Evolutionary conservation across 2,329 filamentous ascomycete species (phyloP).

Genomic region (Pestalotiopsis sp.): DNA sequence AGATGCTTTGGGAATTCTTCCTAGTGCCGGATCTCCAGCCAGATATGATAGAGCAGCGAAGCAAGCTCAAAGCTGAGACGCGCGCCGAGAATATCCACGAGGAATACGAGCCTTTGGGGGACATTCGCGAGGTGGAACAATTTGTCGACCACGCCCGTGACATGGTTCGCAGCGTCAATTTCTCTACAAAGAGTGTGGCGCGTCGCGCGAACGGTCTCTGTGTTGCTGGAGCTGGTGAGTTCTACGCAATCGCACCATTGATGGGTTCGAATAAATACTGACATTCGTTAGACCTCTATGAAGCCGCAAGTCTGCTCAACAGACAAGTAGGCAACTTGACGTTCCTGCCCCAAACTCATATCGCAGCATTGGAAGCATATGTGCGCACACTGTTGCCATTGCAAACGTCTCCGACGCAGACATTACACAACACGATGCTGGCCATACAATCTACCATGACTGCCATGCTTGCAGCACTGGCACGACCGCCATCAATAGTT

Average conservation of each 20-base stretch:
- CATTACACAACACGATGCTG: conserved; percentile 75
- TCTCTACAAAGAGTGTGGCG: conserved; percentile 79
- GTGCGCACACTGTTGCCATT: conserved; percentile 64
- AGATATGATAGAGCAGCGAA: conserved; percentile 87
- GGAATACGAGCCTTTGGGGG: conserved; percentile 82
- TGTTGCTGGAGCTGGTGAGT: conserved; percentile 61
- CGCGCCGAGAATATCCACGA: conserved; percentile 84
- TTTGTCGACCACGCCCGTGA: conserved; percentile 91
- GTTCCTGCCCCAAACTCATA: conserved; percentile 70
- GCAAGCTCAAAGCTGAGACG: conserved; percentile 81
- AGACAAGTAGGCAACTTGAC: conserved; percentile 55
- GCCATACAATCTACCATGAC: conserved; percentile 83
- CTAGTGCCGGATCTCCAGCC: conserved; percentile 91
- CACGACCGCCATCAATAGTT: conserved; percentile 78
- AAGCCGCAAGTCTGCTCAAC: conserved; percentile 60
- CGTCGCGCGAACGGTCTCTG: conserved; percentile 76
- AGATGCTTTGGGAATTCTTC: conserved; percentile 99
- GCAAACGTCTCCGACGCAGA: conserved; percentile 72
- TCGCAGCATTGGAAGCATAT: conserved; percentile 73
- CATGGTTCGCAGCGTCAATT: conserved; percentile 82
- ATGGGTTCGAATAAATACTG: conserved; percentile 23
- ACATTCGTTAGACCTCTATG: conserved; percentile 62
- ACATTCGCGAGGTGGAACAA: conserved; percentile 86
- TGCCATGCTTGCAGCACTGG: conserved; percentile 77
- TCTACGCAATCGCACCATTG: background rate